Evolutionary conservation across 306 rosid species (phyloP).

Genomic region (Comarum palustre): DNA sequence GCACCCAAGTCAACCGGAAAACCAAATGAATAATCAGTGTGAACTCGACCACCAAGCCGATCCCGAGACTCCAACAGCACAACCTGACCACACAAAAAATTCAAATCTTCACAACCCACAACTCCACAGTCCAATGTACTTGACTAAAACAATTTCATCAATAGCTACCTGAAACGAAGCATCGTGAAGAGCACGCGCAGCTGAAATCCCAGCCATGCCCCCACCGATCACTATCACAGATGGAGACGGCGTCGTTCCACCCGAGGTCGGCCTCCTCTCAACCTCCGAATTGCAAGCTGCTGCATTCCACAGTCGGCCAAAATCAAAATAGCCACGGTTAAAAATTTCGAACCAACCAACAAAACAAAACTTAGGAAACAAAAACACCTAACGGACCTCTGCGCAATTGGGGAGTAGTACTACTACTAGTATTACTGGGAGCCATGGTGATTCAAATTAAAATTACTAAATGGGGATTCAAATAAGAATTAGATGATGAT

Average conservation of each 20-base stretch:
- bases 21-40: slow-evolving; percentile 90
- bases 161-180: slow-evolving; percentile 80
- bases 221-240: slow-evolving; percentile 93
- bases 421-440: slow-evolving; percentile 17
- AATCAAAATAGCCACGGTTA: not conserved
- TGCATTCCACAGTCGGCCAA: slow-evolving; percentile 23
- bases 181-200: slow-evolving; percentile 89
- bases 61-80: slow-evolving; percentile 81
- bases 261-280: slow-evolving; percentile 26
- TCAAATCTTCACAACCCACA: not conserved
- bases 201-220: slow-evolving; percentile 91
- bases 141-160: not conserved
- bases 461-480: slow-evolving; percentile 3
- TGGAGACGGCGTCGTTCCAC: slow-evolving; percentile 48
- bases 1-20: slow-evolving; percentile 97
- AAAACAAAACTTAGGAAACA: not conserved
- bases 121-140: not conserved
- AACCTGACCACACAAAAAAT: slow-evolving; percentile 50
- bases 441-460: slow-evolving; percentile 50
- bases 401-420: slow-evolving; percentile 54
- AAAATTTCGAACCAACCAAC: not conserved
- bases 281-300: slow-evolving; percentile 49
- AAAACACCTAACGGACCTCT: slow-evolving; percentile 45
- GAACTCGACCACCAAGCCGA: slow-evolving; percentile 87
- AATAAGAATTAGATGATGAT: slow-evolving; percentile 1